Evolutionary conservation across 768 basidiomycete species (phyloP).

Genomic region (Mycena sanguinolenta): DNA sequence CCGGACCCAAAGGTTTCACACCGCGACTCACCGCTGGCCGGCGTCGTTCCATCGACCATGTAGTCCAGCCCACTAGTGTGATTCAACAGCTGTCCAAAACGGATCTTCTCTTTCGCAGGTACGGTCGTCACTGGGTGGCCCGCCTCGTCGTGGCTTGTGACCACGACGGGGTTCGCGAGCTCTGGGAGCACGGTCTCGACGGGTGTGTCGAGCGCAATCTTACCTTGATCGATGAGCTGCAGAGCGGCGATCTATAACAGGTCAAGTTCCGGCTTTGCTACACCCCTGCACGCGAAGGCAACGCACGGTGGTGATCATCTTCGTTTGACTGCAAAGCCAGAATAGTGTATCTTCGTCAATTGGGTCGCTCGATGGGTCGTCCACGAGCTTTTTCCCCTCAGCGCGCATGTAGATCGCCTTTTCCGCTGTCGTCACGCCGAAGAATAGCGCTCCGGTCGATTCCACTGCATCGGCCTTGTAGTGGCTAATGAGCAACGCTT

Average conservation of each 20-base stretch:
- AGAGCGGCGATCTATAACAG: constrained; percentile 43
- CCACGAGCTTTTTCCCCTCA: constrained; percentile 6
- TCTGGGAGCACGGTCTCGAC: constrained; percentile 46
- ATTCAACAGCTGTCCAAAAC: constrained; percentile 46
- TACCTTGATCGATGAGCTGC: constrained; percentile 47
- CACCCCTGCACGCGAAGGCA: background rate
- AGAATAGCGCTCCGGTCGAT: constrained; percentile 9
- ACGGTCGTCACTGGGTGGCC: constrained; percentile 18
- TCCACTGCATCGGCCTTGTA: constrained; percentile 2
- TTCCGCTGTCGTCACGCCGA: constrained; percentile 11
- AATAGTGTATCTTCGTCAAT: constrained; percentile 19
- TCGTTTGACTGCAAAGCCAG: constrained; percentile 29
- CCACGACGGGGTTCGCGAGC: constrained; percentile 43
- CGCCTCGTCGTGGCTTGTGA: constrained; percentile 36
- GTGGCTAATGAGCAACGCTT: no score
- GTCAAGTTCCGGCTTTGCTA: background rate
- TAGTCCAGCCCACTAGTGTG: constrained; percentile 50
- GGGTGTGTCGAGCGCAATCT: constrained; percentile 41
- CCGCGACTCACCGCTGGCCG: background rate
- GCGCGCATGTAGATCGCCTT: constrained; percentile 8
- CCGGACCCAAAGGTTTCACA: background rate
- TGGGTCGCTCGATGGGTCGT: background rate
- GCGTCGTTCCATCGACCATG: constrained; percentile 10
- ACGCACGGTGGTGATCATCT: constrained; percentile 19
- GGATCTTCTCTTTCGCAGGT: constrained; percentile 42